These are phyloP conservation scores for Westerdykella ornata DNA, from an alignment of 2,329 filamentous ascomycete species.

Conservation along the genomic window DNA sequence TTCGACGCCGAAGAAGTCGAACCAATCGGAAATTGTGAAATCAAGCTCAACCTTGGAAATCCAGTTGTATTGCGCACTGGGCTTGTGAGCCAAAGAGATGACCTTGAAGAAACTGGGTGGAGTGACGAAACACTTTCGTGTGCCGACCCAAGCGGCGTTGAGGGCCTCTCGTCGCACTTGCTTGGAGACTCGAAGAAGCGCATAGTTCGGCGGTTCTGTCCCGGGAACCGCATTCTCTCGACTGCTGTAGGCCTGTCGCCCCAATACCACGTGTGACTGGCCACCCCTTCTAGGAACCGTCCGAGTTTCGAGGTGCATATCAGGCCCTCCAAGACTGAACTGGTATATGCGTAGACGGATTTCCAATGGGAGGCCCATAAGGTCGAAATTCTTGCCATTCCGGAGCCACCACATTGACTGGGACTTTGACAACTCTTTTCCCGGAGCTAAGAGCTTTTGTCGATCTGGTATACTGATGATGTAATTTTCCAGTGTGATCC, in stretches of 20 bases:
- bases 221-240: no score
- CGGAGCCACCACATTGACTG: slow-evolving; percentile 2
- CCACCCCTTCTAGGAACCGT: no score
- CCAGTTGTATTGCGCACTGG: neutral
- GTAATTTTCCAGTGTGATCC: no score
- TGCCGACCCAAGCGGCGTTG: neutral
- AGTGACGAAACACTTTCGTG: slow-evolving; percentile 1
- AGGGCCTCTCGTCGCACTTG: slow-evolving; percentile 5
- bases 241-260: no score
- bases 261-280: neutral
- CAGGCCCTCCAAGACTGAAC: neutral
- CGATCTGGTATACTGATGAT: no score
- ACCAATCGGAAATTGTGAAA: slow-evolving; percentile 1
- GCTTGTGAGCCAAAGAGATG: neutral
- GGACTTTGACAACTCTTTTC: no score
- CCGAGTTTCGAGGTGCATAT: no score
- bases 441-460: no score
- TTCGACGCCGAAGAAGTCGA: neutral
- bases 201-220: slow-evolving; percentile 8
- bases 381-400: slow-evolving; percentile 1
- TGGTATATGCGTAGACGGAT: no score
- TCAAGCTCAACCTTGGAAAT: slow-evolving; percentile 1
- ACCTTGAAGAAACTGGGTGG: neutral
- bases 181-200: slow-evolving; percentile 10
- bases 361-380: slow-evolving; percentile 1